A percentile compares a stretch with the other conserved stretches of the same genome.
Conservation (phyloP, 306 rosid genomes). For the Gastrolobium villosum region DNA sequence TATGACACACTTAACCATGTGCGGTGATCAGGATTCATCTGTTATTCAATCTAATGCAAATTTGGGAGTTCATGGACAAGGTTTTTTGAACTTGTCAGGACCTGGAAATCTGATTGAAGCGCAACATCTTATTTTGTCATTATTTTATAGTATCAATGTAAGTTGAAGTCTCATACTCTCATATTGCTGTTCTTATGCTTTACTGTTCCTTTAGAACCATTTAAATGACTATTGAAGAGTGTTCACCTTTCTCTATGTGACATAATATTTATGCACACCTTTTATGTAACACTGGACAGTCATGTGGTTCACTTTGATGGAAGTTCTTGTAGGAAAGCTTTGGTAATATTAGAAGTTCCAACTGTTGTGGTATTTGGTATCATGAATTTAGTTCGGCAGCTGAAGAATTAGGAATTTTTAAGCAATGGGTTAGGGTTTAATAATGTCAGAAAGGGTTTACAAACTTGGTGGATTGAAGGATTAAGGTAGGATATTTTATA, state of each 20-base stretch:
- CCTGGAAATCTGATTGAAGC: constrained; percentile 96
- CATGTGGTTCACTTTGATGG: constrained; percentile 40
- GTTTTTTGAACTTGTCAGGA: constrained; percentile 90
- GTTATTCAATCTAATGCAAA: constrained; percentile 91
- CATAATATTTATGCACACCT: constrained; percentile 31
- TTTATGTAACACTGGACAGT: constrained; percentile 14
- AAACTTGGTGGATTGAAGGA: constrained; percentile 24
- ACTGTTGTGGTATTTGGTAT: constrained; percentile 11
- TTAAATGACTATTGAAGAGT: constrained; percentile 22
- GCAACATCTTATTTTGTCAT: constrained; percentile 80
- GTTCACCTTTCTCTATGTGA: constrained; percentile 37
- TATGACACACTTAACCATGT: constrained; percentile 47
- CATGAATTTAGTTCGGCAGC: constrained; percentile 3
- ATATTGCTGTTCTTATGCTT: constrained; percentile 5
- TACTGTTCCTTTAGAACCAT: constrained; percentile 31
- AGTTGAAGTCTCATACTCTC: constrained; percentile 49
- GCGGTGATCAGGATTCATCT: constrained; percentile 79
- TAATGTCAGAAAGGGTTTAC: constrained; percentile 20
- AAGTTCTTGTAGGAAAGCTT: constrained; percentile 43
- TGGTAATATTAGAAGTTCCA: constrained; percentile 19
- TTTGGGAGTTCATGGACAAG: constrained; percentile 99
- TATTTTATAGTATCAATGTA: constrained; percentile 82
- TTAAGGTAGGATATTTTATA: constrained; percentile 34
- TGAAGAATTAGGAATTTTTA: constrained; percentile 2
- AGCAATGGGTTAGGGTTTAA: constrained; percentile 16